Evolutionary conservation across 1,284 basidiomycete genomes (phyloP), one percentile per base, ranked within the genome.

Genomic region (Cryptococcus depauperatus): DNA sequence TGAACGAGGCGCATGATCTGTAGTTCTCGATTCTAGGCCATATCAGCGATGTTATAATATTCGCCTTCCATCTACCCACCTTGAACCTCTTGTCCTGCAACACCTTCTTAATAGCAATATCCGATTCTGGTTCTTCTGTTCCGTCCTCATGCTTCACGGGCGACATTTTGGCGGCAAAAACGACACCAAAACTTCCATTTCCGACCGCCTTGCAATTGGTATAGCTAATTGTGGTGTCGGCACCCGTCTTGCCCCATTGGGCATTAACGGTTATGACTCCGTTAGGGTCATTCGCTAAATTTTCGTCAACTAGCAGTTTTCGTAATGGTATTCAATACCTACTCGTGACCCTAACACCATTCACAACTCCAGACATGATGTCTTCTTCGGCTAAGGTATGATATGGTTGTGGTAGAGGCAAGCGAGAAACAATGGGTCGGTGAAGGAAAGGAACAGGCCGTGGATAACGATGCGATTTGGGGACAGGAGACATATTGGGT

Each of bases 1-100:
- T 81, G 82, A 43, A 98, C 90, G 44, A 97, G 83, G 63, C 92
- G 81, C 93, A 99, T 99, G 72, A 99, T 98, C 76, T 98, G 95
- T 47, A 99, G 78, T 75, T 99, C 93, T 65, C 93, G 93, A 76
- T 98, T 98, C 93, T 96, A 38, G 10, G 28, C 7, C 11, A 6
- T 25, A 9, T 43, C 18, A 29, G 37, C 23, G 10, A n/a, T 26
- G 27, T 16, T 30, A n/a, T 27, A 22, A n/a, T n/a, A 5, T 52
- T 50, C 51, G 52, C 46, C 56, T 32, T 52, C 41, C 67, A n/a
- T 23, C 16, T 19, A 62, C 79, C 50, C 58, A 91, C 92, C 87
- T 98, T 98, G 84, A 98, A 98, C 58, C 93, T 83, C 79, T 98
- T 98, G 77, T 98, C 93, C 78, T 98, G 93, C 57, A 98, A 74